Evolutionary conservation across 2,329 filamentous ascomycete genomes (phyloP).

Genomic region (Aspergillus viridinutans): DNA sequence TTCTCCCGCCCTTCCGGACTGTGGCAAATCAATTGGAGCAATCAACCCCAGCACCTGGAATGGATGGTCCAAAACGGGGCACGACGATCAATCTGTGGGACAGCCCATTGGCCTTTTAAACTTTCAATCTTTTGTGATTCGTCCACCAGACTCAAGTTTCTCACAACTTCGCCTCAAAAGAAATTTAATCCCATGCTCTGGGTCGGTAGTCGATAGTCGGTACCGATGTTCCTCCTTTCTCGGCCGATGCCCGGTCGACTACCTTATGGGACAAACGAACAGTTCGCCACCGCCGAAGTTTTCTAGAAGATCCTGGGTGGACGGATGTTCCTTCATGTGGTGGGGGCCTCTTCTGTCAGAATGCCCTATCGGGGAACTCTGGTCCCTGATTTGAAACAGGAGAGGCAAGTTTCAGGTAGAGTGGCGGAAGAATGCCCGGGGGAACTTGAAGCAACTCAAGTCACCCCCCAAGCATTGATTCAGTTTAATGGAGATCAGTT

Average conservation of each 20-base stretch:
- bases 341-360: not conserved
- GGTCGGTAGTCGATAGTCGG: not conserved
- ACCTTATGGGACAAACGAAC: not conserved
- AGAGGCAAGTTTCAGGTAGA: not conserved
- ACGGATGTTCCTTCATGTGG: not conserved
- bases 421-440: not conserved
- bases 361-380: not conserved
- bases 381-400: not conserved
- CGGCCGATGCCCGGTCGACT: not conserved
- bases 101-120: not conserved
- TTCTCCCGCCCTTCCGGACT: not conserved
- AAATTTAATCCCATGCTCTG: not conserved
- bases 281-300: not conserved
- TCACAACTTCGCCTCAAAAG: not conserved
- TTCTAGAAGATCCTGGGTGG: not conserved
- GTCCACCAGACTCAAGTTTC: constrained; percentile 1
- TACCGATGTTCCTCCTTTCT: not conserved
- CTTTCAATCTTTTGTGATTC: constrained; percentile 3
- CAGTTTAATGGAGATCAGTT: too few relatives aligned
- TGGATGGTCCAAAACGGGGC: constrained; percentile 3
- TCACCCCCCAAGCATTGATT: not conserved
- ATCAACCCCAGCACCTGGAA: not conserved
- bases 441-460: not conserved
- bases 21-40: constrained; percentile 6
- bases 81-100: constrained; percentile 13